These are phyloP conservation scores for Ascochyta pisi DNA, from an alignment of 2,329 filamentous ascomycete species.

Conservation along the genomic window DNA sequence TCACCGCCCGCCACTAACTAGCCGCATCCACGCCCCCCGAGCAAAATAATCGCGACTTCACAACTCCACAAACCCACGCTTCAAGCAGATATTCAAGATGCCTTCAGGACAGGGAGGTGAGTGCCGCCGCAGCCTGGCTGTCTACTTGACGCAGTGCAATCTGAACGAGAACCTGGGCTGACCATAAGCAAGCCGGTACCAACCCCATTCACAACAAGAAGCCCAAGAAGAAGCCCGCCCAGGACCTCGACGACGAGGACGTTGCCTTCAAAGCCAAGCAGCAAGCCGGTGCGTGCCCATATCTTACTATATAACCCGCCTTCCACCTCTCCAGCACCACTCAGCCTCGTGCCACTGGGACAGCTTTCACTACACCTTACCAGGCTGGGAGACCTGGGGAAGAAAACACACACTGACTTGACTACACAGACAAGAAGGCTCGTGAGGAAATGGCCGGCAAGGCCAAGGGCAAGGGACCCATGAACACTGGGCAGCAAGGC, in stretches of 20 bases:
- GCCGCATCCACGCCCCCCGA: conserved; percentile 23
- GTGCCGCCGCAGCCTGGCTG: conserved; percentile 22
- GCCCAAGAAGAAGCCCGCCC: conserved; percentile 72
- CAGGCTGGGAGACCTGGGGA: no score
- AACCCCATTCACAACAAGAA: conserved; percentile 74
- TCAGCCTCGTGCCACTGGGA: conserved; percentile 1
- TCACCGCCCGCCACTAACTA: conserved; percentile 28
- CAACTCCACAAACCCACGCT: conserved; percentile 7
- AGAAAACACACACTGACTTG: background rate
- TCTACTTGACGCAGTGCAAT: no score
- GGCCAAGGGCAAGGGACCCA: conserved; percentile 84
- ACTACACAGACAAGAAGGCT: conserved; percentile 63
- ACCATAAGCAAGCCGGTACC: conserved; percentile 53
- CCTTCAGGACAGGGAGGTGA: conserved; percentile 59
- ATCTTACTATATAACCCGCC: background rate
- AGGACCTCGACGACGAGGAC: conserved; percentile 88
- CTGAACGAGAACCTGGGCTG: conserved; percentile 20
- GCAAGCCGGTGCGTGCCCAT: conserved; percentile 72
- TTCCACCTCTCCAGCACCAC: background rate
- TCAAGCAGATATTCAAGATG: conserved; percentile 47
- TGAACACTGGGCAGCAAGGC: conserved; percentile 83
- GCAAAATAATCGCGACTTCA: conserved; percentile 19
- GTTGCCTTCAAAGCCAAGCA: conserved; percentile 83
- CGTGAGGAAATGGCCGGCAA: conserved; percentile 73
- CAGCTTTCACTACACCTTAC: no score